Percentiles rank a stretch among this genome's conserved stretches.
Conservation (phyloP, 1,139 yeast species). For the Sugiyamaella paludigena region DNA sequence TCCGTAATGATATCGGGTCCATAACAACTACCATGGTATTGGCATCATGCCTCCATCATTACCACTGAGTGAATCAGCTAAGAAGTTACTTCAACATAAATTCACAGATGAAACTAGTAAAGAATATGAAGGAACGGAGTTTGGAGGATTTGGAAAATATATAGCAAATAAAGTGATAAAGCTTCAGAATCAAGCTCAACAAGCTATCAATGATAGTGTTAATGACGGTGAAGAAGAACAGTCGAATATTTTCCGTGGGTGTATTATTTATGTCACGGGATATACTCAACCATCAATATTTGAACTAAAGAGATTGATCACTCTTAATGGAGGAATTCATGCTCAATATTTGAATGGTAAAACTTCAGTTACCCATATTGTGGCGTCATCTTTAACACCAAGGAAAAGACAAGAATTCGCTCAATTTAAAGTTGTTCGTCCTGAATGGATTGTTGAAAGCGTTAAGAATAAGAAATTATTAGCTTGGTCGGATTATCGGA, state of each 20-base stretch:
- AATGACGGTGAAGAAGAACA: slow-evolving; percentile 33
- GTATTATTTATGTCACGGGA: slow-evolving; percentile 78
- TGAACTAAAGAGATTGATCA: slow-evolving; percentile 67
- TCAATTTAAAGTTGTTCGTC: slow-evolving; percentile 71
- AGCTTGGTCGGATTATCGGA: slow-evolving; percentile 68
- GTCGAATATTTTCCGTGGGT: slow-evolving; percentile 53
- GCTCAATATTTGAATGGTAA: slow-evolving; percentile 66
- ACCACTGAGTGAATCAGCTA: slow-evolving; percentile 13
- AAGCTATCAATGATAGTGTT: slow-evolving; percentile 44
- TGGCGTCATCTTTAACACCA: slow-evolving; percentile 77
- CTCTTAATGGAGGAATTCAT: slow-evolving; percentile 77
- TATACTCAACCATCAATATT: slow-evolving; percentile 75
- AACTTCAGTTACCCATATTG: slow-evolving; percentile 75
- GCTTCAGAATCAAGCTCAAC: slow-evolving; percentile 60
- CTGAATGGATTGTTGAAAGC: slow-evolving; percentile 77
- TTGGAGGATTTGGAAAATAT: slow-evolving; percentile 69
- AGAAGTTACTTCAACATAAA: slow-evolving; percentile 23
- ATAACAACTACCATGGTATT: too few species aligned
- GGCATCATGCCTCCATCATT: background rate
- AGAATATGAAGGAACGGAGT: slow-evolving; percentile 47
- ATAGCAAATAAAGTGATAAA: slow-evolving; percentile 63
- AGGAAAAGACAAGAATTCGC: slow-evolving; percentile 64
- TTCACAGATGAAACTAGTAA: slow-evolving; percentile 29
- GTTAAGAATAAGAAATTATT: slow-evolving; percentile 48
- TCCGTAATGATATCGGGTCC: too few species aligned